phyloP scores from a whole-genome alignment of 202 grass and related monocot species.

The Cymbopogon flexuosus region DNA sequence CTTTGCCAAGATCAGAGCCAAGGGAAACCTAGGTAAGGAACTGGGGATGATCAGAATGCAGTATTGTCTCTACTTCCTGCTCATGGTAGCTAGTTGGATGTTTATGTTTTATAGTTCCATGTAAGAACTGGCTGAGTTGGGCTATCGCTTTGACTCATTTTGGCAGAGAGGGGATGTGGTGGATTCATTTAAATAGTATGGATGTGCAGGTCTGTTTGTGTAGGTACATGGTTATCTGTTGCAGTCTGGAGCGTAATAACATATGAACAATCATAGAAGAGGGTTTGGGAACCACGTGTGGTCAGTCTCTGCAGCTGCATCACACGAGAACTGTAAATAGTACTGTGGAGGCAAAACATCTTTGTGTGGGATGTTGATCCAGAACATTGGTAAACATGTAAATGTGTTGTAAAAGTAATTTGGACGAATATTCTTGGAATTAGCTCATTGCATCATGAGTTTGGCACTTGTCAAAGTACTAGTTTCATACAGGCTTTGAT shows the following conservation, averaged over 20 bases:
- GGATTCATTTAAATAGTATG: not conserved
- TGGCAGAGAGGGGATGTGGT: not conserved
- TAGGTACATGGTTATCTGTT: conserved; percentile 12
- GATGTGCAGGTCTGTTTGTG: not conserved
- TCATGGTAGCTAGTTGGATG: not conserved
- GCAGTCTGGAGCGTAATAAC: not conserved
- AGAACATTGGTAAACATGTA: not conserved
- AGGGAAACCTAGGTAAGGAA: conserved; percentile 38
- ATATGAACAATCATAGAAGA: not conserved
- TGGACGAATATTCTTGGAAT: not conserved
- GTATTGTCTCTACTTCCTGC: not conserved
- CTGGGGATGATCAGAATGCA: not conserved
- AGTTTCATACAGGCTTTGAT: not conserved
- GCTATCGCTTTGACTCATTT: not conserved
- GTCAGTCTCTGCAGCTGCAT: conserved; percentile 7
- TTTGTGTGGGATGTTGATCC: not conserved
- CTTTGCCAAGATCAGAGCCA: conserved; percentile 51
- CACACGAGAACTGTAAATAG: conserved; percentile 39
- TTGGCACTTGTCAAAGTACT: not conserved
- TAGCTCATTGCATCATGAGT: not conserved
- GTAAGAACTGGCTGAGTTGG: conserved; percentile 1
- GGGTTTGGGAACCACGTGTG: not conserved
- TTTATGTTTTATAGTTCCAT: conserved; percentile 6
- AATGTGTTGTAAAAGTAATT: conserved; percentile 6
- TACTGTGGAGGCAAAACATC: not conserved